These are phyloP conservation scores for Actinomortierella wolfii DNA, from an alignment of 371 early-diverging fungal species.

Conservation along the genomic window DNA sequence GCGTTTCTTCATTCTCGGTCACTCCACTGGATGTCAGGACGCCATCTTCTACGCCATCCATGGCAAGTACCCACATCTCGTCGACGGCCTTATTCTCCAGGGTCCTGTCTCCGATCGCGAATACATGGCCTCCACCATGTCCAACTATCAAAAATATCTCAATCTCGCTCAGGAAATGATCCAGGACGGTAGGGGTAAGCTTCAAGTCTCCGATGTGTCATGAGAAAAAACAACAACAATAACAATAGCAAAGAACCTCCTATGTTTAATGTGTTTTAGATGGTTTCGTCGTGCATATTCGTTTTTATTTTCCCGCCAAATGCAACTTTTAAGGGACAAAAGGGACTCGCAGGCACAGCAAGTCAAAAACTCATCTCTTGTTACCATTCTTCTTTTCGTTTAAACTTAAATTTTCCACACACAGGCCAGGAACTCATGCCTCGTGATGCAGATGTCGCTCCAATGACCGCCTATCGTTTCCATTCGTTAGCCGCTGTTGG, in stretches of 20 bases:
- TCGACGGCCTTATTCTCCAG: slow-evolving; percentile 54
- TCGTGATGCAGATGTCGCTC: slow-evolving; percentile 38
- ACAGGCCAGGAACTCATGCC: slow-evolving; percentile 52
- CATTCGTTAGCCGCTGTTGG: slow-evolving; percentile 50
- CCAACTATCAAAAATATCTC: slow-evolving; percentile 36
- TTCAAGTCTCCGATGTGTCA: too few species aligned
- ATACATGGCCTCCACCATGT: slow-evolving; percentile 29
- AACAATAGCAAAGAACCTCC: too few species aligned
- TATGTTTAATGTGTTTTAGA: too few species aligned
- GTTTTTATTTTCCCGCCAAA: too few species aligned
- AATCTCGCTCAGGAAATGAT: slow-evolving; percentile 45
- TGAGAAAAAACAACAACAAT: too few species aligned
- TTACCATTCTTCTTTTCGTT: not conserved
- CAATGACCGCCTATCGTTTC: slow-evolving; percentile 55
- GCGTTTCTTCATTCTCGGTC: slow-evolving; percentile 54
- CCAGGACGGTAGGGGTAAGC: slow-evolving; percentile 44
- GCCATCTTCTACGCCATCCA: slow-evolving; percentile 51
- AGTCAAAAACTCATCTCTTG: not conserved
- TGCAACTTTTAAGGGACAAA: too few species aligned
- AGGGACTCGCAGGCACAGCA: too few species aligned
- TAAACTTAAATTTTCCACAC: not conserved
- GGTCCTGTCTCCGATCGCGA: slow-evolving; percentile 62
- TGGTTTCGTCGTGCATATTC: too few species aligned
- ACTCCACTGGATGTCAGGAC: slow-evolving; percentile 62
- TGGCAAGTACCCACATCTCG: slow-evolving; percentile 34